Conservation (phyloP, 2,329 filamentous ascomycete species). For the Zymoseptoria passerinii region DNA sequence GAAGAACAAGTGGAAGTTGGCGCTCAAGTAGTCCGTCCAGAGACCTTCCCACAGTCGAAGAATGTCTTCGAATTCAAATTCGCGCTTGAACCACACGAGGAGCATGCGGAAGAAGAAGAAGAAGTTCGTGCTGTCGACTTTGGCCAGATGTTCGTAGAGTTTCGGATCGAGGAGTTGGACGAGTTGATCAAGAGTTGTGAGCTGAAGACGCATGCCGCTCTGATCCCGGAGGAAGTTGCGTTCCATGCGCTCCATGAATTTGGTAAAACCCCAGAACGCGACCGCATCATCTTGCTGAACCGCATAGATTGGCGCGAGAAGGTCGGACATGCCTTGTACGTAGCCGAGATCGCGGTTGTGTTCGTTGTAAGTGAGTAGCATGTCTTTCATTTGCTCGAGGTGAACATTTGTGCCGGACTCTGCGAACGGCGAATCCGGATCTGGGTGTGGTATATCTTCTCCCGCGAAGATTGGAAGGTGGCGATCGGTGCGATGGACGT, state of each 20-base stretch:
- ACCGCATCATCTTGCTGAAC: slow-evolving; percentile 95
- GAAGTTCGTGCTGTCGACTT: slow-evolving; percentile 93
- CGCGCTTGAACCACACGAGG: slow-evolving; percentile 96
- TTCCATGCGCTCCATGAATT: slow-evolving; percentile 98
- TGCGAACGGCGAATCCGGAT: slow-evolving; percentile 90
- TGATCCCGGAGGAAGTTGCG: slow-evolving; percentile 93
- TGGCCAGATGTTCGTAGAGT: slow-evolving; percentile 81
- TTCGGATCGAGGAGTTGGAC: slow-evolving; percentile 95
- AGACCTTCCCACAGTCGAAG: slow-evolving; percentile 83
- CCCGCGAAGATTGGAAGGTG: slow-evolving; percentile 91
- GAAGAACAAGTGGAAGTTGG: slow-evolving; percentile 89
- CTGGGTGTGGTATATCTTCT: slow-evolving; percentile 92
- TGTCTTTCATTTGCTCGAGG: slow-evolving; percentile 97
- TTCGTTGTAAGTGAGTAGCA: slow-evolving; percentile 97
- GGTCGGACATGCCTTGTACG: slow-evolving; percentile 97
- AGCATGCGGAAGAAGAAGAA: slow-evolving; percentile 99
- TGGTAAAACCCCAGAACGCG: slow-evolving; percentile 92
- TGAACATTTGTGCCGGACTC: slow-evolving; percentile 92
- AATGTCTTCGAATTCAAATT: slow-evolving; percentile 84
- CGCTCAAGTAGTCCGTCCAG: slow-evolving; percentile 87
- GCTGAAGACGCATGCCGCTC: slow-evolving; percentile 88
- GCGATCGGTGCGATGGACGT: slow-evolving; percentile 94
- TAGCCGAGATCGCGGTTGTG: slow-evolving; percentile 94
- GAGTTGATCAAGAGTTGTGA: slow-evolving; percentile 84
- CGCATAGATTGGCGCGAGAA: slow-evolving; percentile 90